Evolutionary conservation across 2,329 filamentous ascomycete species (phyloP).

Genomic region (Uncinocarpus reesii): DNA sequence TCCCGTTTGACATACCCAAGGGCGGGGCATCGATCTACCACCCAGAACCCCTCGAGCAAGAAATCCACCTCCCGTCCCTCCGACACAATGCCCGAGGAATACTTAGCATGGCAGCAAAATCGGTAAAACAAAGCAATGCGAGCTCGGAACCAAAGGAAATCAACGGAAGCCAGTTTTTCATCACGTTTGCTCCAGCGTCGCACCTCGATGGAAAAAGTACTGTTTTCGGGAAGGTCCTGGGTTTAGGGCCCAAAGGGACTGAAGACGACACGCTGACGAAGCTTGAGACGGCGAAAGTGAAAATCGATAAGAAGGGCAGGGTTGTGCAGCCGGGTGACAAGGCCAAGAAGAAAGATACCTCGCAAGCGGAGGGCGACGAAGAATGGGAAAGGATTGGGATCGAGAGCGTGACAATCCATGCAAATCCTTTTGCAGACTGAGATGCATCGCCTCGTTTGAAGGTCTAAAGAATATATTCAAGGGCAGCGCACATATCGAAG

Average conservation of each 20-base stretch:
- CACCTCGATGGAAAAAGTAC: slow-evolving; percentile 59
- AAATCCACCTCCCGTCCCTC: slow-evolving; percentile 48
- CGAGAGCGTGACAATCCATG: slow-evolving; percentile 50
- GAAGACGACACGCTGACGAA: slow-evolving; percentile 38
- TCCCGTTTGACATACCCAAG: slow-evolving; percentile 43
- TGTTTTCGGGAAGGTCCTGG: slow-evolving; percentile 53
- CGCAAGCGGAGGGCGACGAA: slow-evolving; percentile 24
- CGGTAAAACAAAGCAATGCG: slow-evolving; percentile 36
- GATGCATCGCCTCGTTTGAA: neutral
- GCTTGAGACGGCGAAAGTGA: slow-evolving; percentile 49
- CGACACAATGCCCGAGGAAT: slow-evolving; percentile 49
- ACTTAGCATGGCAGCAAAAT: slow-evolving; percentile 50
- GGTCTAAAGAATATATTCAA: neutral
- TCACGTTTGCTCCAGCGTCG: slow-evolving; percentile 50
- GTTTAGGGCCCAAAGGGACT: slow-evolving; percentile 31
- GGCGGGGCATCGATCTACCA: slow-evolving; percentile 48
- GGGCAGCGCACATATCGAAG: too few relatives aligned
- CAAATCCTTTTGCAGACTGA: slow-evolving; percentile 54
- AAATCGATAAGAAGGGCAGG: slow-evolving; percentile 53
- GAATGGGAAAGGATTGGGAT: slow-evolving; percentile 45
- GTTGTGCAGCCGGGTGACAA: slow-evolving; percentile 34
- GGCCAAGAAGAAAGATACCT: slow-evolving; percentile 24
- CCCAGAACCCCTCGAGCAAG: slow-evolving; percentile 48
- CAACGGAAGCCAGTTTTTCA: slow-evolving; percentile 55
- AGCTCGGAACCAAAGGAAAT: slow-evolving; percentile 27